These are phyloP conservation scores for Ceratobasidium papillatum DNA, from an alignment of 1,284 basidiomycete genomes.

Conservation along the genomic window DNA sequence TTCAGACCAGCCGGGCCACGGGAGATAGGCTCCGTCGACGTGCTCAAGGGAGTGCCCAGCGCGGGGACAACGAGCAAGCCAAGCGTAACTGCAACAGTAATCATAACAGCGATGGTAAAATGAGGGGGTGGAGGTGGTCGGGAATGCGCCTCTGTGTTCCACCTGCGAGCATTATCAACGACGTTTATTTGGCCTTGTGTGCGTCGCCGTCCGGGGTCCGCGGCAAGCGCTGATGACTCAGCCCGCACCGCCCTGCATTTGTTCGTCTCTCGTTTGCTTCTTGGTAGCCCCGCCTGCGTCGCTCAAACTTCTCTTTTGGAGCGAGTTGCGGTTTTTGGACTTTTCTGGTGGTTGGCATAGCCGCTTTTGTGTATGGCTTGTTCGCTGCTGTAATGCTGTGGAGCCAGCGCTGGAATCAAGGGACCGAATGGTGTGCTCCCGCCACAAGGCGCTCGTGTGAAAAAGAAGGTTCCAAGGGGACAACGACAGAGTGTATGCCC, in stretches of 20 bases:
- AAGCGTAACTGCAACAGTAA: slow-evolving; percentile 29
- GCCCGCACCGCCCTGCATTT: slow-evolving; percentile 8
- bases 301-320: background rate
- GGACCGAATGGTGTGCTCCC: slow-evolving; percentile 29
- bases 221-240: slow-evolving; percentile 18
- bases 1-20: slow-evolving; percentile 11
- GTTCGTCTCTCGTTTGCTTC: background rate
- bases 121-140: slow-evolving; percentile 6
- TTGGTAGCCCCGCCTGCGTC: background rate
- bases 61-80: slow-evolving; percentile 19
- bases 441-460: slow-evolving; percentile 14
- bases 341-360: background rate
- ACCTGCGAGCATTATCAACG: background rate
- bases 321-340: background rate
- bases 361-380: background rate
- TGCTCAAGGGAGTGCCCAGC: slow-evolving; percentile 14
- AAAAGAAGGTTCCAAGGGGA: slow-evolving; percentile 20
- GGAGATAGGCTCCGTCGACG: slow-evolving; percentile 21
- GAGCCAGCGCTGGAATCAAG: background rate
- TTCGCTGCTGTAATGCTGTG: background rate
- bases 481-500: background rate
- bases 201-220: background rate
- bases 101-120: slow-evolving; percentile 28
- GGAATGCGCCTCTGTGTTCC: background rate
- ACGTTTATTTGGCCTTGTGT: slow-evolving; percentile 8